Evolutionary conservation across 371 early-diverging fungal species (phyloP).

Genomic region (Chytridium lagenaria): DNA sequence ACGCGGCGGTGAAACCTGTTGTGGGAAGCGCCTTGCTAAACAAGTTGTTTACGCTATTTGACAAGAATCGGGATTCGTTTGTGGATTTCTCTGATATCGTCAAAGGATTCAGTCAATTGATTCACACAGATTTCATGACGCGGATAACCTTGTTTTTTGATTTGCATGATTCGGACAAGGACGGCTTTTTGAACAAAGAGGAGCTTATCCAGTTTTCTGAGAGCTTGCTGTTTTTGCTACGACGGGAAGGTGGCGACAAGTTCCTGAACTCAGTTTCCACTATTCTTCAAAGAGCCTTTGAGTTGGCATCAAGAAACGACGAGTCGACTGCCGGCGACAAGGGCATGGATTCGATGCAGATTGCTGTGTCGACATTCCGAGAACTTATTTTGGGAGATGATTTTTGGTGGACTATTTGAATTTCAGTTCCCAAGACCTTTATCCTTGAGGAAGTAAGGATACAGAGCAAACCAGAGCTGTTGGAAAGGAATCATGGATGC

Average conservation of each 20-base stretch:
- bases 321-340: not conserved
- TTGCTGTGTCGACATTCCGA: slow-evolving; percentile 42
- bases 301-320: slow-evolving; percentile 6
- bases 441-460: slow-evolving; percentile 43
- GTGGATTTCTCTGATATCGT: slow-evolving; percentile 83
- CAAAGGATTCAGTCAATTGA: slow-evolving; percentile 75
- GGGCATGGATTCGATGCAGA: slow-evolving; percentile 1
- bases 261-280: slow-evolving; percentile 44
- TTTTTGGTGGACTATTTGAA: slow-evolving; percentile 55
- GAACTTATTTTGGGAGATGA: slow-evolving; percentile 52
- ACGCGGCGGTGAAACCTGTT: slow-evolving; percentile 36
- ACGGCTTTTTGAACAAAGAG: slow-evolving; percentile 75
- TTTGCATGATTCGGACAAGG: slow-evolving; percentile 79
- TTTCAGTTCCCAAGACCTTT: slow-evolving; percentile 37
- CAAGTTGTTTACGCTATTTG: slow-evolving; percentile 60
- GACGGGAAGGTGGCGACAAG: slow-evolving; percentile 52
- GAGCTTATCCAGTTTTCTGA: slow-evolving; percentile 91
- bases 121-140: slow-evolving; percentile 79
- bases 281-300: slow-evolving; percentile 49
- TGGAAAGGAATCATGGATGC: slow-evolving; percentile 49
- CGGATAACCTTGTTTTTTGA: slow-evolving; percentile 83
- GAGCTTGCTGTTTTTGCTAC: slow-evolving; percentile 80
- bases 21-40: slow-evolving; percentile 46
- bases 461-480: slow-evolving; percentile 35
- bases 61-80: slow-evolving; percentile 60